Percentiles rank a stretch among this genome's conserved stretches.
phyloP scores from a whole-genome alignment of 345 rosid species.

The Sisymbrium altissimum region DNA sequence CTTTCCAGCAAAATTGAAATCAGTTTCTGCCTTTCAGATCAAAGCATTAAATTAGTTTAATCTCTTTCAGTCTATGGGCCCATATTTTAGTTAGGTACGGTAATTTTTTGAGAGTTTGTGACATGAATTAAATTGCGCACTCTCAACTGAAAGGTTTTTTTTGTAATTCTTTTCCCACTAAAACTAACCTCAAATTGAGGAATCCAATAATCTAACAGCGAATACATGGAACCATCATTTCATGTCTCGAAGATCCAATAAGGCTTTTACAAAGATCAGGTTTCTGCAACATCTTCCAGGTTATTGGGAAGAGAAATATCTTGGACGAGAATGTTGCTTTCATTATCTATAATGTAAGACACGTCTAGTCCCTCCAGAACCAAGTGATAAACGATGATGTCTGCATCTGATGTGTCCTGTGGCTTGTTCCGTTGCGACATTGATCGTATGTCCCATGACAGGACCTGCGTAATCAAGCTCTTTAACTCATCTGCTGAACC shows the following conservation, averaged over 20 bases:
- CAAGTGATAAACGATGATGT: conserved; percentile 54
- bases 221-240: not conserved
- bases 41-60: no score
- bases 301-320: conserved; percentile 33
- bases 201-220: no score
- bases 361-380: conserved; percentile 71
- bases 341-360: conserved; percentile 58
- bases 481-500: conserved; percentile 62
- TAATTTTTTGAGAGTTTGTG: no score
- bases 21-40: not conserved
- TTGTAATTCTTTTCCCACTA: no score
- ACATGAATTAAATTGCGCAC: no score
- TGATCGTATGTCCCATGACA: conserved; percentile 95
- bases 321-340: conserved; percentile 60
- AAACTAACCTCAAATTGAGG: no score
- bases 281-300: conserved; percentile 9
- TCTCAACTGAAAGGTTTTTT: no score
- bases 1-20: conserved; percentile 1
- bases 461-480: conserved; percentile 63
- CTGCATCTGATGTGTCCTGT: conserved; percentile 24
- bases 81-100: not conserved
- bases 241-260: not conserved
- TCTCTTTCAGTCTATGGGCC: no score
- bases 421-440: conserved; percentile 68
- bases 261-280: conserved; percentile 7